Conservation (phyloP, 352 stramenopile species). For the Globisporangium acanthophoron region DNA sequence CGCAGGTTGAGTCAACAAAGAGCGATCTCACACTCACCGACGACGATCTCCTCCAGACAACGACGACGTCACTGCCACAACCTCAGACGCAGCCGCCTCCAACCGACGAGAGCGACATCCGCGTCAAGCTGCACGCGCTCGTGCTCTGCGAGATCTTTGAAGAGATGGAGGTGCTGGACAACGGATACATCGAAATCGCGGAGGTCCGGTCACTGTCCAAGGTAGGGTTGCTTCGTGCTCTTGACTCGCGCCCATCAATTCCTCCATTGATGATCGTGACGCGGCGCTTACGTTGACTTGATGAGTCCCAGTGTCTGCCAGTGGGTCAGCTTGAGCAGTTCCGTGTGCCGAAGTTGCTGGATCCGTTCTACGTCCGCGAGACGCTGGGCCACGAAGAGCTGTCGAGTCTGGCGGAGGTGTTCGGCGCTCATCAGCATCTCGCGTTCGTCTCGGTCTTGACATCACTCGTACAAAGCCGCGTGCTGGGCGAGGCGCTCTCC, state of each 20-base stretch:
- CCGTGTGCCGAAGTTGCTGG: slow-evolving; percentile 8
- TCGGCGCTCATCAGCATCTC: slow-evolving; percentile 21
- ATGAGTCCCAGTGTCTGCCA: slow-evolving; percentile 5
- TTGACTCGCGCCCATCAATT: too few relatives aligned
- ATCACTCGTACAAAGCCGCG: slow-evolving; percentile 38
- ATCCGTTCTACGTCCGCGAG: slow-evolving; percentile 15
- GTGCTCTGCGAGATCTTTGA: slow-evolving; percentile 65
- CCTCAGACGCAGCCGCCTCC: not conserved
- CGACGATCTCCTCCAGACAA: not conserved
- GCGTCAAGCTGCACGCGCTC: slow-evolving; percentile 29
- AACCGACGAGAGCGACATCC: slow-evolving; percentile 16
- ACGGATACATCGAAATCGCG: slow-evolving; percentile 60
- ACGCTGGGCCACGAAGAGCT: slow-evolving; percentile 16
- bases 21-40: not conserved
- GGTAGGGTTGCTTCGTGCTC: slow-evolving; percentile 6
- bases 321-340: slow-evolving; percentile 5
- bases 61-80: not conserved
- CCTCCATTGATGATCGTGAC: not conserved
- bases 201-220: slow-evolving; percentile 62
- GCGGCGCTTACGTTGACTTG: not conserved
- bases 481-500: slow-evolving; percentile 29
- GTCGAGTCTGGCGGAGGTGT: slow-evolving; percentile 13
- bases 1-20: not conserved
- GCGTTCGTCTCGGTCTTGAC: slow-evolving; percentile 21
- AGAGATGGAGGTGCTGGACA: slow-evolving; percentile 55